Percentiles rank a stretch among this genome's conserved stretches.
Evolutionary conservation across 2,329 filamentous ascomycete genomes (phyloP).

Genomic region (Bipolaris cookei): DNA sequence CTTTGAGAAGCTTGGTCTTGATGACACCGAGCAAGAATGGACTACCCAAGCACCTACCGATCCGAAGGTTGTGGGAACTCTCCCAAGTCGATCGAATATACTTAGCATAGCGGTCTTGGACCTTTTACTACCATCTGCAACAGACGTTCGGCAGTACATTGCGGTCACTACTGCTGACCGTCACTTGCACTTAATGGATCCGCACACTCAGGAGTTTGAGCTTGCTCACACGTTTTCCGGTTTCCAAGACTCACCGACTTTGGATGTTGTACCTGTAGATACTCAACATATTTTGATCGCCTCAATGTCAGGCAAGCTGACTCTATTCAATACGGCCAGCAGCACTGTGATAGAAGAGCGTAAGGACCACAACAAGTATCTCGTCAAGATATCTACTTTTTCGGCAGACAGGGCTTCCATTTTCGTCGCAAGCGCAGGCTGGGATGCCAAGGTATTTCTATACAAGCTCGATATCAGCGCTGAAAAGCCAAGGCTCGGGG

Average conservation of each 20-base stretch:
- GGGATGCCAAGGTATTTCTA: slow-evolving; percentile 64
- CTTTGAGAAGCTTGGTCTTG: slow-evolving; percentile 62
- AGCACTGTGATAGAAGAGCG: slow-evolving; percentile 55
- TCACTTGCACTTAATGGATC: slow-evolving; percentile 56
- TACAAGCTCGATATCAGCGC: slow-evolving; percentile 51
- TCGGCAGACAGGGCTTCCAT: slow-evolving; percentile 38
- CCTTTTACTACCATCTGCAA: slow-evolving; percentile 33
- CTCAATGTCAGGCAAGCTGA: slow-evolving; percentile 65
- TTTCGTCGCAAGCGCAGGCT: slow-evolving; percentile 63
- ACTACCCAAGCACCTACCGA: slow-evolving; percentile 53
- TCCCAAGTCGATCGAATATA: slow-evolving; percentile 61
- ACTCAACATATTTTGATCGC: slow-evolving; percentile 58
- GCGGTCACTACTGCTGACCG: slow-evolving; percentile 49
- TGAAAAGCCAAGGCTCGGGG: slow-evolving; percentile 40
- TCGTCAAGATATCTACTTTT: slow-evolving; percentile 58
- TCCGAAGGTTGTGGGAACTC: slow-evolving; percentile 50
- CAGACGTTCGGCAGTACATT: slow-evolving; percentile 31
- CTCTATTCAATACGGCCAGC: slow-evolving; percentile 53
- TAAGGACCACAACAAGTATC: slow-evolving; percentile 65
- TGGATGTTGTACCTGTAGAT: slow-evolving; percentile 57
- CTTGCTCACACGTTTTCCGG: slow-evolving; percentile 47
- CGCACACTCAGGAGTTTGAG: slow-evolving; percentile 37
- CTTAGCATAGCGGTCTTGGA: slow-evolving; percentile 56
- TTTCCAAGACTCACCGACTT: slow-evolving; percentile 60
- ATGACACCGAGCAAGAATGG: slow-evolving; percentile 56